Evolutionary conservation across 805 yeast genomes (phyloP).

Genomic region (Cyberlindnera saturnus): DNA sequence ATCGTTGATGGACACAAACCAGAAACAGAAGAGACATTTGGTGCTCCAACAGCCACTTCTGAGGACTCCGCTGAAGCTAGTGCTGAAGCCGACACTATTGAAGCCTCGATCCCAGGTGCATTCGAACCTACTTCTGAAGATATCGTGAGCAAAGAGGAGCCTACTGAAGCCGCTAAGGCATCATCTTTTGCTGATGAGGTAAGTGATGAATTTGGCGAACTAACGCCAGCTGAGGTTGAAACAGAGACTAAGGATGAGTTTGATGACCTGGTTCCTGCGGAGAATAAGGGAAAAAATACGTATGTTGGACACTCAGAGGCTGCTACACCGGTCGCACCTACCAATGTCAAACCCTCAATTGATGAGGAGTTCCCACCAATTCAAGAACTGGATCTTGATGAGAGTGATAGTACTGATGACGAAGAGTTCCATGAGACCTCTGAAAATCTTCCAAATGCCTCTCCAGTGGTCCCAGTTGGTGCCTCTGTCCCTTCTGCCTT

Average conservation of each 20-base stretch:
- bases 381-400: constrained; percentile 12
- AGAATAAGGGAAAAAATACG: not conserved
- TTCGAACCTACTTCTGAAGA: constrained; percentile 9
- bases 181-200: not conserved
- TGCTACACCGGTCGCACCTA: not conserved
- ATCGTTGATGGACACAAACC: constrained; percentile 18
- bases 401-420: constrained; percentile 12
- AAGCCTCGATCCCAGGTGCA: constrained; percentile 26
- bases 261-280: constrained; percentile 3
- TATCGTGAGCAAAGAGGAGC: not conserved
- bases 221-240: not conserved
- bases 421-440: constrained; percentile 17
- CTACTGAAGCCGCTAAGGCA: not conserved
- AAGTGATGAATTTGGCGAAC: not conserved
- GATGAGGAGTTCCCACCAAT: constrained; percentile 40
- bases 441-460: constrained; percentile 5
- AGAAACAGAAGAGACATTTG: constrained; percentile 11
- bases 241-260: not conserved
- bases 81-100: constrained; percentile 17
- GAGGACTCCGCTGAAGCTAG: constrained; percentile 1
- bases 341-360: constrained; percentile 8
- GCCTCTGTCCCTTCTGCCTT: constrained; percentile 1
- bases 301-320: constrained; percentile 10
- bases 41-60: not conserved
- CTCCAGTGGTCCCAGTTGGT: constrained; percentile 12